phyloP scores from a whole-genome alignment of 1,139 yeast genomes.

The Lodderomyces margitis region DNA sequence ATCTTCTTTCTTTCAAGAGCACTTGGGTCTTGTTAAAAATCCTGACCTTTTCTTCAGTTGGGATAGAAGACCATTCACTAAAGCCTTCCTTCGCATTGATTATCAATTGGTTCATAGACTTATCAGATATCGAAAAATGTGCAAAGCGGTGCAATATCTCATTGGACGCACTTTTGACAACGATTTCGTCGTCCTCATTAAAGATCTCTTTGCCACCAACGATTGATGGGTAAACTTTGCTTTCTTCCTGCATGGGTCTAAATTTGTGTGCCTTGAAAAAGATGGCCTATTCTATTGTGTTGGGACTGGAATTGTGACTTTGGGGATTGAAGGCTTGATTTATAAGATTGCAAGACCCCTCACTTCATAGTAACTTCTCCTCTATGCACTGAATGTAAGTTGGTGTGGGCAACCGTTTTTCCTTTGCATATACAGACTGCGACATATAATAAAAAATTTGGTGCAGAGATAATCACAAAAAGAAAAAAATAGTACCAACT shows the following conservation, averaged over 20 bases:
- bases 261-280: neutral
- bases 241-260: neutral
- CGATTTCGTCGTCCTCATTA: conserved; percentile 7
- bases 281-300: neutral
- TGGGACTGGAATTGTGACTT: neutral
- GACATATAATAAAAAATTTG: too few species aligned
- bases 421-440: too few species aligned
- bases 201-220: conserved; percentile 20
- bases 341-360: neutral
- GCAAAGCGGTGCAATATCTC: conserved; percentile 16
- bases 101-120: conserved; percentile 7
- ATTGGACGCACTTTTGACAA: conserved; percentile 16
- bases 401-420: too few species aligned
- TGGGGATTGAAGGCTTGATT: neutral
- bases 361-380: neutral
- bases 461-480: too few species aligned
- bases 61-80: conserved; percentile 23
- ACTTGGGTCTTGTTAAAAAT: conserved; percentile 21
- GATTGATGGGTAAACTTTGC: conserved; percentile 16
- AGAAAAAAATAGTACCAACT: too few species aligned
- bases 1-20: conserved; percentile 16
- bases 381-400: too few species aligned
- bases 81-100: conserved; percentile 26
- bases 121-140: conserved; percentile 11
- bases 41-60: conserved; percentile 17